These are phyloP conservation scores for Saccharomycopsis crataegensis DNA, from an alignment of 1,139 yeast genomes.

Conservation along the genomic window DNA sequence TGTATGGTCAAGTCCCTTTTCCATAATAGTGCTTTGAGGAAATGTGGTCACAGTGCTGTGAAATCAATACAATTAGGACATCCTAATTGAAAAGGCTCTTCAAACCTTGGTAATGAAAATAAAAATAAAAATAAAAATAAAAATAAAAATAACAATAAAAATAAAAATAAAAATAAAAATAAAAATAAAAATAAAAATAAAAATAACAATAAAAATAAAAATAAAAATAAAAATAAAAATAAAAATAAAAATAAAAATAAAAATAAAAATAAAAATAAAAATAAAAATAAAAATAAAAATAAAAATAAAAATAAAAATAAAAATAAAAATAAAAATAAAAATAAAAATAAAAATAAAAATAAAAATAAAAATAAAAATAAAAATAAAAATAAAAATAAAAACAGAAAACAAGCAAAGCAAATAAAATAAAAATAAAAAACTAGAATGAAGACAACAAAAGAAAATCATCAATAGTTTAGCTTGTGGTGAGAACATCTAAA, in stretches of 20 bases:
- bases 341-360: constrained; percentile 2
- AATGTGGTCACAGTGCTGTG: no score
- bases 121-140: neutral
- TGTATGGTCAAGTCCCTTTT: no score
- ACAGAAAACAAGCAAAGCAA: neutral
- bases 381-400: neutral
- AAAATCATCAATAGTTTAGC: no score
- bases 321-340: neutral
- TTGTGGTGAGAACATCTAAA: neutral
- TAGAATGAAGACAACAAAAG: no score
- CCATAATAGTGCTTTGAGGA: no score
- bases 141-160: neutral
- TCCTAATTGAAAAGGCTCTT: no score
- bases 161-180: no score
- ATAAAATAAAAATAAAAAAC: no score
- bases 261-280: neutral
- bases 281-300: neutral
- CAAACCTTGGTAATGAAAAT: no score
- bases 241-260: neutral
- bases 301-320: no score
- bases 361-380: neutral
- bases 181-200: no score
- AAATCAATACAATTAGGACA: no score
- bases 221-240: neutral
- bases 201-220: neutral